Conservation (phyloP, 1,284 basidiomycete species). For the Limonomyces culmigenus region DNA sequence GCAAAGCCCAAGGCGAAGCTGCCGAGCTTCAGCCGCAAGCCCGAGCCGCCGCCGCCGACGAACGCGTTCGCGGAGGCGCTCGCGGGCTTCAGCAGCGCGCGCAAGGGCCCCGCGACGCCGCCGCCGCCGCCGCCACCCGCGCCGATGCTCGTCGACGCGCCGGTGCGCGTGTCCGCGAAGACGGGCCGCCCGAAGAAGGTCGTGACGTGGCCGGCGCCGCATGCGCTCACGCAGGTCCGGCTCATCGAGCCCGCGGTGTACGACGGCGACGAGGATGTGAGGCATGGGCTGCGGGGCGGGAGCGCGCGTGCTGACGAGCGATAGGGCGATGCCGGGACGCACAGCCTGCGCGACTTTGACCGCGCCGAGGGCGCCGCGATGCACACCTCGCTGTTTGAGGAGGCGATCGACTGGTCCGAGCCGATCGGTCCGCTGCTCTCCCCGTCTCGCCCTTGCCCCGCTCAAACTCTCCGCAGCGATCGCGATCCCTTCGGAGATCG, state of each 20-base stretch:
- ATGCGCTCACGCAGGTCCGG: slow-evolving; percentile 50
- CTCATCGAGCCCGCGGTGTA: slow-evolving; percentile 70
- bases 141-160: slow-evolving; percentile 13
- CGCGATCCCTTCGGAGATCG: slow-evolving; percentile 42
- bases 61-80: slow-evolving; percentile 70
- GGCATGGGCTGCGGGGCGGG: slow-evolving; percentile 18
- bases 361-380: slow-evolving; percentile 68
- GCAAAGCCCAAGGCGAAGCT: slow-evolving; percentile 67
- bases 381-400: slow-evolving; percentile 65
- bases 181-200: slow-evolving; percentile 56
- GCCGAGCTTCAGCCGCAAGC: slow-evolving; percentile 66
- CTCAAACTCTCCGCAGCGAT: slow-evolving; percentile 27
- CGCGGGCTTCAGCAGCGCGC: slow-evolving; percentile 48
- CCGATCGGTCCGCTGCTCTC: slow-evolving; percentile 37
- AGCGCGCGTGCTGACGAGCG: not conserved
- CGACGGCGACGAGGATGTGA: slow-evolving; percentile 64
- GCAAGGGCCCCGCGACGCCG: slow-evolving; percentile 33
- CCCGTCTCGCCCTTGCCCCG: slow-evolving; percentile 8
- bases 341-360: slow-evolving; percentile 67
- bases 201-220: slow-evolving; percentile 62
- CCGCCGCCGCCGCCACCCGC: slow-evolving; percentile 21
- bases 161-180: slow-evolving; percentile 9
- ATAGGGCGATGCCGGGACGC: slow-evolving; percentile 11
- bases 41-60: slow-evolving; percentile 58
- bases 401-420: slow-evolving; percentile 68